Base-by-base conservation (phyloP, 2,329 filamentous ascomycete species). In the Botrytis fabae region DNA sequence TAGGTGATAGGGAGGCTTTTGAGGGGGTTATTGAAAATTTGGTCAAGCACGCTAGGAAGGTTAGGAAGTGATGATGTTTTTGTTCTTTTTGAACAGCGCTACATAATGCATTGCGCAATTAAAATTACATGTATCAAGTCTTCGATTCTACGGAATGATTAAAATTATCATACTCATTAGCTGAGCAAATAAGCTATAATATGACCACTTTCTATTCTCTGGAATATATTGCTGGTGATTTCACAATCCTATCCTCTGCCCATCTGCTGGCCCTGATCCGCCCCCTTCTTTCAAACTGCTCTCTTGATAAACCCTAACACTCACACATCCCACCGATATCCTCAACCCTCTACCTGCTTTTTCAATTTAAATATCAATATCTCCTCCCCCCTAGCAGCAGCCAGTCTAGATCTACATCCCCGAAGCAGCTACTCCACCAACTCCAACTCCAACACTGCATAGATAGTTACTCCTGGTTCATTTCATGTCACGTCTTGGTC, bases 1-100 rank as follows among this genome's bases (percentile, higher is more conserved):
- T 97, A 76, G 93, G 93, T 59, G 95, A 98, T 80, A 91, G 96
- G 78, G 95, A 98, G 81, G 93, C 94, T 4, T 96, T 98, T 81
- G 95, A 98, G 81, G 94, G 94, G 0, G 95, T 98, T 25, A 98
- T 98, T 86, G 95, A 97, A 83, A 98, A 97, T 82, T 83, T 98
- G 76, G 95, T 98, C 61, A 96, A 94, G 82, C 94, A 97, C 84
- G 94, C 94, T 68, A 88, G 94, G 81, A 93, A 95, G 83, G 90
- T 94, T 73, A 88, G 94, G 80, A 96, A 95, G 83, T 93, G 84
- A 72, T 60, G 22, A 46, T 20, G 10, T 12, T 10, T 22, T n/a
- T 20, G 12, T 38, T 38, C 25, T 10, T 42, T 0, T 18, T 20
- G n/a, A 16, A 16, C 59, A 38, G 35, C 38, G 63, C 44, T 46